phyloP scores from a whole-genome alignment of 768 basidiomycete species.

The Psilocybe cyanescens region DNA sequence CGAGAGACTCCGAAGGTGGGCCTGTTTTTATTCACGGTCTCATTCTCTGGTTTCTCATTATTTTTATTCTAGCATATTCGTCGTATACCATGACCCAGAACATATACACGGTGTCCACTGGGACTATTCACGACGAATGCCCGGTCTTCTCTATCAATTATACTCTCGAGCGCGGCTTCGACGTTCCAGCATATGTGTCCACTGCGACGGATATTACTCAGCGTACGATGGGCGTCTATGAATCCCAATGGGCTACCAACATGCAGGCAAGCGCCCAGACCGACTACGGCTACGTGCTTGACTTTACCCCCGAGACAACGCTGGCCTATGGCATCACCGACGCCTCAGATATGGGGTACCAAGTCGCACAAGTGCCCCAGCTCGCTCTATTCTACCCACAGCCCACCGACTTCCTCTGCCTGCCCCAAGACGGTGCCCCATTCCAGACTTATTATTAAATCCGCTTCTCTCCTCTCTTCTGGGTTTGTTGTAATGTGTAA shows the following conservation, averaged over 20 bases:
- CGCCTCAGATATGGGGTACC: neutral
- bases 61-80: neutral
- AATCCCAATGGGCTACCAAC: neutral
- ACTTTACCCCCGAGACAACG: neutral
- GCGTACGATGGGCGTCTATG: neutral
- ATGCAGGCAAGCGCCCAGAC: neutral
- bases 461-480: neutral
- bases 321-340: neutral
- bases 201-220: neutral
- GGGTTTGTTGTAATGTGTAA: neutral
- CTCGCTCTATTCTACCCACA: neutral
- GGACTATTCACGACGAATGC: neutral
- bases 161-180: conserved; percentile 10
- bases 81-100: conserved; percentile 14
- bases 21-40: neutral
- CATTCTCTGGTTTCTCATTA: neutral
- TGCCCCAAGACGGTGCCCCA: neutral
- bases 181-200: neutral
- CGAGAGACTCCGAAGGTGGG: conserved; percentile 16
- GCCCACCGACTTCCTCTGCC: neutral
- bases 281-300: neutral
- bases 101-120: conserved; percentile 9
- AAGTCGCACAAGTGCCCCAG: neutral
- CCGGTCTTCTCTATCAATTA: conserved; percentile 14
- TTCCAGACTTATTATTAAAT: neutral